Percentiles rank a stretch among this genome's conserved stretches.
These are phyloP conservation scores for Erysimum cheiri DNA, from an alignment of 441 rosid genomes.

Conservation along the genomic window DNA sequence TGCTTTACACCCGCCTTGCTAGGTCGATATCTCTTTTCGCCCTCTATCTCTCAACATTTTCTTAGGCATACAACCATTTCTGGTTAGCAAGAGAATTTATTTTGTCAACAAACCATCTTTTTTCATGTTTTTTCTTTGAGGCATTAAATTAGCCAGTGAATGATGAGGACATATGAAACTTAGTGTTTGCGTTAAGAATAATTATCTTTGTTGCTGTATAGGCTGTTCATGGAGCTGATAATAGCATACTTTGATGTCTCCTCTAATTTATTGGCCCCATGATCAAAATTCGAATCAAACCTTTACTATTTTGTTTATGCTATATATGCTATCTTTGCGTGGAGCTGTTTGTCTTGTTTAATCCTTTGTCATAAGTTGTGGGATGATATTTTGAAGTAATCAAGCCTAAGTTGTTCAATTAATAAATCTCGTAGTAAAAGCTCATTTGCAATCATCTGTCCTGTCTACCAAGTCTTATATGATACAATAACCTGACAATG, in stretches of 20 bases:
- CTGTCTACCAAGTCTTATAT: not conserved
- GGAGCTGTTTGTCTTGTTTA: conserved; percentile 8
- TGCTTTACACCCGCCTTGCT: conserved; percentile 82
- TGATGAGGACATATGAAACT: not conserved
- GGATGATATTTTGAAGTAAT: not conserved
- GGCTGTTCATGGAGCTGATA: not conserved
- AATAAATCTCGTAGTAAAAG: not conserved
- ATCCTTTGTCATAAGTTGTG: conserved; percentile 7
- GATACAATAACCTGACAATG: not conserved
- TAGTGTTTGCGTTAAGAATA: conserved; percentile 1
- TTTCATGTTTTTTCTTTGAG: not conserved
- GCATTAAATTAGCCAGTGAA: not conserved
- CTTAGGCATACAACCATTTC: not conserved
- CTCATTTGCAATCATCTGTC: not conserved
- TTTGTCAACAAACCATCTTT: not conserved
- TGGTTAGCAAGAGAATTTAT: not conserved
- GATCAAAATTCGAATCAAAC: not conserved
- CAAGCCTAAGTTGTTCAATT: not conserved
- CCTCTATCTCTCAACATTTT: conserved; percentile 4
- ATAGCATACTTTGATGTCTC: not conserved
- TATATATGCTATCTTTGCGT: not conserved
- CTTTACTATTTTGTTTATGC: not conserved
- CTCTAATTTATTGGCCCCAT: not conserved
- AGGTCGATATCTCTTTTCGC: conserved; percentile 52
- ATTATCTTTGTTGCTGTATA: not conserved